phyloP scores from a whole-genome alignment of 2,329 filamentous ascomycete genomes.

The Sodiomyces alkalinus region DNA sequence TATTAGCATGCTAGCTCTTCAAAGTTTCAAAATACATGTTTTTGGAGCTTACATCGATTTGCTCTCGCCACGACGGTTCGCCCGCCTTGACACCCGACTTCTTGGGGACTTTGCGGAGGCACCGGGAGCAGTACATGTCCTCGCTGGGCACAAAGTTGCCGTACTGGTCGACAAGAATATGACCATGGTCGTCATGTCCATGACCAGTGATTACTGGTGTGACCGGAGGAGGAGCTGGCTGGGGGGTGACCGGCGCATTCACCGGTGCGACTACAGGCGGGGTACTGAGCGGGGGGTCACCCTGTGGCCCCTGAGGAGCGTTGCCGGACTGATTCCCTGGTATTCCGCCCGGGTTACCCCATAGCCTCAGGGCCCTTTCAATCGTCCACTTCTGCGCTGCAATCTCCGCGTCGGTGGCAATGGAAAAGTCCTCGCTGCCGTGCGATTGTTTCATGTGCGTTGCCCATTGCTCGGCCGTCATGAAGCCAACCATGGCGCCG shows the following conservation, averaged over 20 bases:
- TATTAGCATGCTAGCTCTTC: neutral
- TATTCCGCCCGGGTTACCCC: too few relatives aligned
- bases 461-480: conserved; percentile 7
- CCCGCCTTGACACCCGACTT: neutral
- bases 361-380: too few relatives aligned
- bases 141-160: conserved; percentile 11
- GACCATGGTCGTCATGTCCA: too few relatives aligned
- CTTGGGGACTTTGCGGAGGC: conserved; percentile 6
- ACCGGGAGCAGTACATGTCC: conserved; percentile 16
- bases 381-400: neutral
- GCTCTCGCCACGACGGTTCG: conserved; percentile 3
- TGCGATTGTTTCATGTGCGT: conserved; percentile 5
- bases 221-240: too few relatives aligned
- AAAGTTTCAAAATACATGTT: neutral
- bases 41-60: conserved; percentile 5
- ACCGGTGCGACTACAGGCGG: too few relatives aligned
- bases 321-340: too few relatives aligned
- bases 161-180: too few relatives aligned
- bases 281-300: too few relatives aligned
- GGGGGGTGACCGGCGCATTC: too few relatives aligned
- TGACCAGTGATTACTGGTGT: too few relatives aligned
- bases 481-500: conserved; percentile 8
- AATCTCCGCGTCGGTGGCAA: neutral
- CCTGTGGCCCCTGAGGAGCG: too few relatives aligned
- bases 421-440: conserved; percentile 1